Base-by-base conservation (phyloP, 306 rosid species). In the Corylus heterophylla region DNA sequence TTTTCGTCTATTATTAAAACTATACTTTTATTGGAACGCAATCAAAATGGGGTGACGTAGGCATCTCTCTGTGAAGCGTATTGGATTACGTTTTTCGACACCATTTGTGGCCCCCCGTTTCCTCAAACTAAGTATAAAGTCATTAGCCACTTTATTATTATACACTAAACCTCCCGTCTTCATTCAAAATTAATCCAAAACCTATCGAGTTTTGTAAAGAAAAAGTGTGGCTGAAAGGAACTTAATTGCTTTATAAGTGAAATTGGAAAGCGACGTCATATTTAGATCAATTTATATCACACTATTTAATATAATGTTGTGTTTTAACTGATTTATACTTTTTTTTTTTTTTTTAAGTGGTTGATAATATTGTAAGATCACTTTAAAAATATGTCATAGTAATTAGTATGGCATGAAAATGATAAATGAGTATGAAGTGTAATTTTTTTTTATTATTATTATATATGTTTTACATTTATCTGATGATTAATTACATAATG, bases 81-180 rank as follows among this genome's bases (percentile, higher is more conserved):
- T 81, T 83, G 82, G 89, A 86, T 88, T 79, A 78, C 79, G 81
- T 89, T 79, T 85, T 31, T 37, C 76, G 85, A 79, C 63, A 78
- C 71, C 56, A 78, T 62, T 29, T 69, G 54, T 56, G 74, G 82
- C 37, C 85, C 71, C 78, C 4, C 6, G 12, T 75, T 54, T 51
- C 75, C 75, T 45, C 52, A 73, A 83, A 58, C 80, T 13, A 12
- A 80, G 56, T 67, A 42, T 50, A 77, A 74, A 85, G 83, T 78
- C 76, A 81, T 45, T 74, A 31, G 72, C 64, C 76, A 63, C 81
- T 76, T 75, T 74, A 69, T 35, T 73, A 63, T 71, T 64, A 54
- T 35, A 54, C 45, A 71, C 18, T 82, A 69, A 80, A 61, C 80
- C 67, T 18, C 54, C 70, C 12, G 63, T 84, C 64, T 74, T 62